These are phyloP conservation scores for Rhodotorula glutinis DNA, from an alignment of 1,284 basidiomycete genomes.

Conservation along the genomic window DNA sequence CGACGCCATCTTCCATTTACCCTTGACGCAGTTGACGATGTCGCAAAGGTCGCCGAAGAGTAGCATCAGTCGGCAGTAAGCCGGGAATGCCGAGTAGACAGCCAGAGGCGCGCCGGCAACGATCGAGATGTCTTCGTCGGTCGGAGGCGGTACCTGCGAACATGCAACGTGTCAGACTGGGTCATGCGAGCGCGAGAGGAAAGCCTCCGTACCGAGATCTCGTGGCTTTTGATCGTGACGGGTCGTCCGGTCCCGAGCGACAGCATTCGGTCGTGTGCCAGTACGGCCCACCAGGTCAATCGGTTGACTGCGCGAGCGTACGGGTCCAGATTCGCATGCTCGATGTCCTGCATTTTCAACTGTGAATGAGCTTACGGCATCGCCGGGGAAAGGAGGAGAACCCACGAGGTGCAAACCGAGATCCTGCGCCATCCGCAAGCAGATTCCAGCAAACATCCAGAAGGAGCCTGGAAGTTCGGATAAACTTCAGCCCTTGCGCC, in stretches of 20 bases:
- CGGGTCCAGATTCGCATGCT: not conserved
- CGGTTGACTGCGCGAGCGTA: not conserved
- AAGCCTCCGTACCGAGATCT: slow-evolving; percentile 5
- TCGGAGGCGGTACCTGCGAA: not conserved
- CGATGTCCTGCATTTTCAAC: not conserved
- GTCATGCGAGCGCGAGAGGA: not conserved
- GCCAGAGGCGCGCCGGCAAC: not conserved
- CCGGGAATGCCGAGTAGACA: not conserved
- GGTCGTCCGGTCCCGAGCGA: slow-evolving; percentile 1
- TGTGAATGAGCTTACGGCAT: not conserved
- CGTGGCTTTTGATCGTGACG: slow-evolving; percentile 6
- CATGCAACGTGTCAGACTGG: not conserved
- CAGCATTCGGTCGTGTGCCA: slow-evolving; percentile 5
- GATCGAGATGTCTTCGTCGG: slow-evolving; percentile 3
- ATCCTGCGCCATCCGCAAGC: slow-evolving; percentile 11
- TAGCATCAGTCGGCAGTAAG: not conserved
- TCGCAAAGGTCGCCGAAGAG: slow-evolving; percentile 5
- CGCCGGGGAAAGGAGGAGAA: not conserved
- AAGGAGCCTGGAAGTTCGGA: not conserved
- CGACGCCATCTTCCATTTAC: not conserved
- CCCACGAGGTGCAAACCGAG: slow-evolving; percentile 8
- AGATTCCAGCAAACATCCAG: slow-evolving; percentile 7
- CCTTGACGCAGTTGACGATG: slow-evolving; percentile 6
- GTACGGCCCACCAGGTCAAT: slow-evolving; percentile 5
- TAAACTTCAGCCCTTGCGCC: not conserved